Percentiles rank a stretch among this genome's conserved stretches.
phyloP scores from a whole-genome alignment of 495 filamentous ascomycete genomes.

The Pseudomonodictys pantanalensis region DNA sequence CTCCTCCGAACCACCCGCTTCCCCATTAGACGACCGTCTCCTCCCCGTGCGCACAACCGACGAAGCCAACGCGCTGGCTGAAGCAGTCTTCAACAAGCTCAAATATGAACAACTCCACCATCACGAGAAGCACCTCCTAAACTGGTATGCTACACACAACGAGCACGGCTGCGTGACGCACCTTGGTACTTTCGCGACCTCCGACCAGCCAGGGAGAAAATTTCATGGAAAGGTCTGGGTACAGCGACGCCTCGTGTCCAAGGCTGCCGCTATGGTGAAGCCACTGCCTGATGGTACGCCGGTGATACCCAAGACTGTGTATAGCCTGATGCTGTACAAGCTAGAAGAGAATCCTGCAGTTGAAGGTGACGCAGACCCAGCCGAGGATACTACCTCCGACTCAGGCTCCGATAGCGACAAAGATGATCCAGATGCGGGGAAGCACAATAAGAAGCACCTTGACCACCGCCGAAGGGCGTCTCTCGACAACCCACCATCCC shows the following conservation, averaged over 20 bases:
- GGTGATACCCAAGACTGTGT: neutral
- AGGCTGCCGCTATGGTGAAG: neutral
- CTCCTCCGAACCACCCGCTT: too few species aligned
- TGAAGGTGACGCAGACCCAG: too few species aligned
- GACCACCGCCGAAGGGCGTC: too few species aligned
- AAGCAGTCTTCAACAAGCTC: neutral
- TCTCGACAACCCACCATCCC: too few species aligned
- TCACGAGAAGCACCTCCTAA: neutral
- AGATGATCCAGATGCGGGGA: neutral
- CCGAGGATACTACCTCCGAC: neutral
- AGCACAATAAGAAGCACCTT: neutral
- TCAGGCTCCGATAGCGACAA: neutral
- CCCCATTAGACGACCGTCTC: too few species aligned
- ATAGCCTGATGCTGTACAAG: conserved; percentile 1
- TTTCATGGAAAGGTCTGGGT: conserved; percentile 7
- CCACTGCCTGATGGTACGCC: neutral
- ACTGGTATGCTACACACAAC: neutral
- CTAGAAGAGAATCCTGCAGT: neutral
- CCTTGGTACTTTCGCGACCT: neutral
- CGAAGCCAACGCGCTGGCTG: neutral
- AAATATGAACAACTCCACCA: neutral
- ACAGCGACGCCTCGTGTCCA: neutral
- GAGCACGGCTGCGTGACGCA: neutral
- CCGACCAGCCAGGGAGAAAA: neutral
- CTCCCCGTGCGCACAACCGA: neutral